These are phyloP conservation scores for Schizophyllum commune DNA, from an alignment of 1,284 basidiomycete genomes.

Conservation along the genomic window DNA sequence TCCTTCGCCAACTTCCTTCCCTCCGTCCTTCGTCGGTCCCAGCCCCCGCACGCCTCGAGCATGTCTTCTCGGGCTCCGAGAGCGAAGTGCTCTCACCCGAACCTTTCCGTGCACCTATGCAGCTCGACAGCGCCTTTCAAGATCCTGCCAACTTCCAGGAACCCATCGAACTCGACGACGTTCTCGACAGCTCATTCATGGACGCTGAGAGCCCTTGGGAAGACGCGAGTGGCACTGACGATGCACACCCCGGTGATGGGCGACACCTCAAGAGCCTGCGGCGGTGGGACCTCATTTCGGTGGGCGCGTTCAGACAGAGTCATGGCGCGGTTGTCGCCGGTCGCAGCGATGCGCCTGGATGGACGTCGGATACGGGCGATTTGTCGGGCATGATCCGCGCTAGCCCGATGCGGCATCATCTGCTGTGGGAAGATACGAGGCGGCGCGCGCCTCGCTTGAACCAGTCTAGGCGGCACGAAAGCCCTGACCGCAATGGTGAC, in stretches of 20 bases:
- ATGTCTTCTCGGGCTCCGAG: too few species aligned
- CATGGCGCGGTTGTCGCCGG: conserved; percentile 35
- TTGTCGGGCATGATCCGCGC: conserved; percentile 32
- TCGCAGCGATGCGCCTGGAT: conserved; percentile 25
- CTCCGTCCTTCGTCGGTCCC: too few species aligned
- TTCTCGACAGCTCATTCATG: conserved; percentile 68
- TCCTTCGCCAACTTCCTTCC: too few species aligned
- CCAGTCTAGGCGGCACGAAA: conserved; percentile 23
- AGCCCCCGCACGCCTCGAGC: too few species aligned
- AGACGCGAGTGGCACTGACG: conserved; percentile 13
- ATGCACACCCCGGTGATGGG: conserved; percentile 8
- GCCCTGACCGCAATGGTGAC: conserved; percentile 48
- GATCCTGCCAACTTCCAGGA: too few species aligned
- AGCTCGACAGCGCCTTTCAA: too few species aligned
- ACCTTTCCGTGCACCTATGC: too few species aligned
- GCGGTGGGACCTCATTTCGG: conserved; percentile 70
- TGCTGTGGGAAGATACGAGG: conserved; percentile 23
- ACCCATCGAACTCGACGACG: conserved; percentile 61
- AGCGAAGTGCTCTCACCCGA: too few species aligned
- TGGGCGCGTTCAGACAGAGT: conserved; percentile 64
- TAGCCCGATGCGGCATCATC: background rate
- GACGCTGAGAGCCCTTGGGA: conserved; percentile 42
- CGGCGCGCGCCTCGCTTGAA: conserved; percentile 14
- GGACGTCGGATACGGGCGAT: conserved; percentile 29
- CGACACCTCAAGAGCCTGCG: conserved; percentile 36